phyloP scores from a whole-genome alignment of 306 rosid genomes.

The Trifolium pratense region DNA sequence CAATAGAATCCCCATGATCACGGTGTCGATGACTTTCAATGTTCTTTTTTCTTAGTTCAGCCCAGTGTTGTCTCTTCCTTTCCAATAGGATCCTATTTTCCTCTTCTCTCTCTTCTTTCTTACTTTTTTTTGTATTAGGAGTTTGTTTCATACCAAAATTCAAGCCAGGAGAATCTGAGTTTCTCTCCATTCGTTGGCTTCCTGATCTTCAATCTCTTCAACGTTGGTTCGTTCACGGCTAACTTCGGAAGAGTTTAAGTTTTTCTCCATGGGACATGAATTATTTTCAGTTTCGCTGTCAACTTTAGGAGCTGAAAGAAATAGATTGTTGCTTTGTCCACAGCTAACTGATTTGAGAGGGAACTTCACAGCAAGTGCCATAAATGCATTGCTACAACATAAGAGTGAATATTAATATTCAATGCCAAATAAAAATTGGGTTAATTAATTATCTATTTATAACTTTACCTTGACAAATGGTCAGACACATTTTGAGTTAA shows the following conservation, averaged over 20 bases:
- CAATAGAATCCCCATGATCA: conserved; percentile 53
- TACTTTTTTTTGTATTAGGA: neutral
- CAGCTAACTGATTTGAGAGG: conserved; percentile 36
- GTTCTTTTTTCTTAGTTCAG: conserved; percentile 40
- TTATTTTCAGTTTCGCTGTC: conserved; percentile 4
- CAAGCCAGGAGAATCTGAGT: neutral
- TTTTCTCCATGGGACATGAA: neutral
- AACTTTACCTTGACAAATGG: conserved; percentile 42
- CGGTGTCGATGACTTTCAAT: conserved; percentile 2
- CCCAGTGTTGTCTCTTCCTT: conserved; percentile 51
- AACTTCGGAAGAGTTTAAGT: neutral
- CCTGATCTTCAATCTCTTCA: neutral
- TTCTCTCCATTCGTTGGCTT: neutral
- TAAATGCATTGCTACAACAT: conserved; percentile 62
- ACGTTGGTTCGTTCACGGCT: too few relatives aligned
- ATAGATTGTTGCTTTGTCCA: neutral
- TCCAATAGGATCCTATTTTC: conserved; percentile 35
- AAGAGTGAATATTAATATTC: conserved; percentile 11
- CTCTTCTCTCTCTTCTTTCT: conserved; percentile 11
- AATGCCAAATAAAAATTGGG: neutral
- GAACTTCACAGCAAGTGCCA: conserved; percentile 65
- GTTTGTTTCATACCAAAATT: conserved; percentile 1
- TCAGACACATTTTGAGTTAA: conserved; percentile 48
- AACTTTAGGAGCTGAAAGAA: neutral
- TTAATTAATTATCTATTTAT: neutral